phyloP scores from a whole-genome alignment of 768 basidiomycete species.

The Serpula lacrymans region DNA sequence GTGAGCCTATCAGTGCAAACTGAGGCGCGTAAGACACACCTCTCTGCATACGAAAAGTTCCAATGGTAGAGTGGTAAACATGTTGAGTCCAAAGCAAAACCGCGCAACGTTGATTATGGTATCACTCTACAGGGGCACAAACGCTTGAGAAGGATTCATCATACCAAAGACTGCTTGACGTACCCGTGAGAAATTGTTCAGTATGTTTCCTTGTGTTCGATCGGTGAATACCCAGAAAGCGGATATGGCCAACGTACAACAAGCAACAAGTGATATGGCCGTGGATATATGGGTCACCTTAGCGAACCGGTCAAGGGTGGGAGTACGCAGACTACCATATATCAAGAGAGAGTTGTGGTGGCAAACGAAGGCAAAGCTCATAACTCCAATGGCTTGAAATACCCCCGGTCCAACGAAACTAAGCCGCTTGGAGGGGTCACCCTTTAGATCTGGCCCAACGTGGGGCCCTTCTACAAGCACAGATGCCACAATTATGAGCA shows the following conservation, averaged over 20 bases:
- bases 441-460: slow-evolving; percentile 69
- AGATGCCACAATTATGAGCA: slow-evolving; percentile 87
- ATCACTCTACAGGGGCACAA: slow-evolving; percentile 51
- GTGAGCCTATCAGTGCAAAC: background rate
- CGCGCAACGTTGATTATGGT: slow-evolving; percentile 93
- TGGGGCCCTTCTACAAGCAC: slow-evolving; percentile 83
- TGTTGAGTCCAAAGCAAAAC: slow-evolving; percentile 92
- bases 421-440: slow-evolving; percentile 70
- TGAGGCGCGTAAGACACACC: slow-evolving; percentile 41
- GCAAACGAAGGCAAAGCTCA: slow-evolving; percentile 94
- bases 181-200: slow-evolving; percentile 90
- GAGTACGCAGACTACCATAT: slow-evolving; percentile 89
- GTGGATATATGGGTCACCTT: slow-evolving; percentile 93
- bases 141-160: slow-evolving; percentile 3
- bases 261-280: slow-evolving; percentile 77
- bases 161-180: slow-evolving; percentile 9
- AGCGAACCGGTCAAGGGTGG: slow-evolving; percentile 92
- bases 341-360: slow-evolving; percentile 98
- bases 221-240: slow-evolving; percentile 89
- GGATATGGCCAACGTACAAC: slow-evolving; percentile 77
- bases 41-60: slow-evolving; percentile 98
- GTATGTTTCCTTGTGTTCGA: slow-evolving; percentile 90
- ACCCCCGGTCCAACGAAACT: slow-evolving; percentile 76
- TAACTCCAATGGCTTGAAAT: slow-evolving; percentile 96
- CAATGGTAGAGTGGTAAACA: slow-evolving; percentile 96